Evolutionary conservation across 345 rosid species (phyloP).

Genomic region (Draba incana): DNA sequence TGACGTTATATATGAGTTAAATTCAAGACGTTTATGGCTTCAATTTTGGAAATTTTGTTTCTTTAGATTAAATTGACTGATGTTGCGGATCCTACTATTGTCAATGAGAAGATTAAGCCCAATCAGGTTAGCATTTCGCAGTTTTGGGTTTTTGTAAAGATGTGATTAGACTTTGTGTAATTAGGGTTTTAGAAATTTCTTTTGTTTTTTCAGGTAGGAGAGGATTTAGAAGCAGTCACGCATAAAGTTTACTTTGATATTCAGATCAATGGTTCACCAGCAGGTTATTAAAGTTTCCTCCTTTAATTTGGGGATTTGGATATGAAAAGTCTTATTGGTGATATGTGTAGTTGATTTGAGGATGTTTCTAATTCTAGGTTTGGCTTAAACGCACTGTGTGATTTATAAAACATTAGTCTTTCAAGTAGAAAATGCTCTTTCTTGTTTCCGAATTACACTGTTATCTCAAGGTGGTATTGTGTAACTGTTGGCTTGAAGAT

Average conservation of each 20-base stretch:
- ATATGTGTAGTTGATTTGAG: not conserved
- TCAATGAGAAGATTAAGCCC: slow-evolving; percentile 40
- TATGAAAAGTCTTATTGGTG: not conserved
- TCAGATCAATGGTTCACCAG: slow-evolving; percentile 80
- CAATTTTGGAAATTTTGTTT: not conserved
- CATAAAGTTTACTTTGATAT: slow-evolving; percentile 90
- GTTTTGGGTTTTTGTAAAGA: not conserved
- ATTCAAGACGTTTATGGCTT: not conserved
- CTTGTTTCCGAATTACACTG: not conserved
- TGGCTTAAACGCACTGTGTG: not conserved
- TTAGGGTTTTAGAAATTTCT: not conserved
- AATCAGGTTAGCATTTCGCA: slow-evolving; percentile 41
- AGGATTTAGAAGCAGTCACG: slow-evolving; percentile 65
- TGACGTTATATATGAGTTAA: too few relatives aligned
- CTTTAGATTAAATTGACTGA: slow-evolving; percentile 61
- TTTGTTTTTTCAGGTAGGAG: slow-evolving; percentile 47
- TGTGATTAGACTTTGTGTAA: slow-evolving; percentile 9
- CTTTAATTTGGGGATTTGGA: not conserved
- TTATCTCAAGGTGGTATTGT: slow-evolving; percentile 1
- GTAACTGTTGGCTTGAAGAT: slow-evolving; percentile 6
- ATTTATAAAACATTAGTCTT: not conserved
- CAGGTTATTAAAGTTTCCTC: slow-evolving; percentile 49
- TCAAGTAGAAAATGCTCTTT: not conserved
- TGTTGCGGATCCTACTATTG: slow-evolving; percentile 44
- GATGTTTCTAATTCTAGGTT: not conserved